These are phyloP conservation scores for Fusarium transvaalense DNA, from an alignment of 2,329 filamentous ascomycete genomes.

Conservation along the genomic window DNA sequence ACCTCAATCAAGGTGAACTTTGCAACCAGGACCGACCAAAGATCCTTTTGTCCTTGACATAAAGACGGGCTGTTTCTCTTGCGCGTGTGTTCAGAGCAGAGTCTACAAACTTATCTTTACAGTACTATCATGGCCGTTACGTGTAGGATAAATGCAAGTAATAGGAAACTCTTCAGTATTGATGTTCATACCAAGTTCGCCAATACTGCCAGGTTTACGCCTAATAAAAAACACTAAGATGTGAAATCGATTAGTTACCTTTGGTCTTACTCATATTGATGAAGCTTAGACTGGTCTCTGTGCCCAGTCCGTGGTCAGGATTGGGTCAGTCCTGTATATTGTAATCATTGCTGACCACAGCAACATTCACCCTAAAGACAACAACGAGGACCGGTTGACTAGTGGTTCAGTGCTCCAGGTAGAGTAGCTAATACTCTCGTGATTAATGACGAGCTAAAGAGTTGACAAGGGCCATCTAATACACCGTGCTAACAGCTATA, in stretches of 20 bases:
- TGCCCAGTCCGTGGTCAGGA: not conserved
- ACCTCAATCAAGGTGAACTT: not conserved
- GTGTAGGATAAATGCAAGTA: not conserved
- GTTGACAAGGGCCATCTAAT: not conserved
- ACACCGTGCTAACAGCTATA: not conserved
- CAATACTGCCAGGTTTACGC: not conserved
- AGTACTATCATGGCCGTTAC: not conserved
- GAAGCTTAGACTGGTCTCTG: not conserved
- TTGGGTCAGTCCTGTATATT: not conserved
- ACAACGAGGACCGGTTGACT: not conserved
- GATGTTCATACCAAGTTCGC: not conserved
- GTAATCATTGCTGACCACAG: conserved; percentile 9
- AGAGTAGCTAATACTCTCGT: not conserved
- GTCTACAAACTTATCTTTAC: not conserved
- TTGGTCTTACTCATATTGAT: not conserved
- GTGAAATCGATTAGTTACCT: not conserved
- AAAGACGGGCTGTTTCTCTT: no score
- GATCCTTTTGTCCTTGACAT: not conserved
- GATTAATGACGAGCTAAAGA: not conserved
- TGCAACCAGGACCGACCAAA: not conserved
- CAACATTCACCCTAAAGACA: not conserved
- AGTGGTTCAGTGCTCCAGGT: no score
- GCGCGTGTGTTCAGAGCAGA: not conserved
- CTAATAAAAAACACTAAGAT: not conserved
- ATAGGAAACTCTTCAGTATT: not conserved